Percentiles rank a stretch among this genome's conserved stretches.
Conservation (phyloP, 2,329 filamentous ascomycete species). For the Pseudogymnoascus sp. region DNA sequence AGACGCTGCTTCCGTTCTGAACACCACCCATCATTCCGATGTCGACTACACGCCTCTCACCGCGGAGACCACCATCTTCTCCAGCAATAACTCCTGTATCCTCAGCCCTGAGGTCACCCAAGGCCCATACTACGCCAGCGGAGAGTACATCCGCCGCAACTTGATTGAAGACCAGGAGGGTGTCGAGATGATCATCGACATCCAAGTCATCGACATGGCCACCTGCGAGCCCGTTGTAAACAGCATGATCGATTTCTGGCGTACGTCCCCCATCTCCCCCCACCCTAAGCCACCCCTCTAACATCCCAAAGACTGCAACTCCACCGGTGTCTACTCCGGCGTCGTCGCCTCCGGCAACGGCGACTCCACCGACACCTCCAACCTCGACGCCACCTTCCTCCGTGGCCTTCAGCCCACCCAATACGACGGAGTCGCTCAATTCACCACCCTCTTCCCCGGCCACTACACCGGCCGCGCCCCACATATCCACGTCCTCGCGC, state of each 20-base stretch:
- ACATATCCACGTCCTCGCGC: constrained; percentile 41
- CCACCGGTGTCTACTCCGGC: constrained; percentile 40
- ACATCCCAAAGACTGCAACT: constrained; percentile 27
- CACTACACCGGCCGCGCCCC: constrained; percentile 36
- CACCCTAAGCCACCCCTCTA: constrained; percentile 1
- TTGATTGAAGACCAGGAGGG: constrained; percentile 40
- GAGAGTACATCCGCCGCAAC: constrained; percentile 41
- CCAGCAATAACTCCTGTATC: constrained; percentile 37
- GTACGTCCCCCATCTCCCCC: constrained; percentile 16
- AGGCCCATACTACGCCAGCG: constrained; percentile 46
- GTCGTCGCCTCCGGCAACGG: constrained; percentile 36
- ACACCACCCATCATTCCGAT: constrained; percentile 15
- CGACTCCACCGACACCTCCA: constrained; percentile 24
- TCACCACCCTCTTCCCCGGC: constrained; percentile 35
- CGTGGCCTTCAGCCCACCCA: constrained; percentile 34
- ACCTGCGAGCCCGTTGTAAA: constrained; percentile 43
- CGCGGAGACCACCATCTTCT: constrained; percentile 31
- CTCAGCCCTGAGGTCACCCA: constrained; percentile 43
- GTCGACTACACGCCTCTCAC: constrained; percentile 28
- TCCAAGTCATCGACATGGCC: constrained; percentile 45
- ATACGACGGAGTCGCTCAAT: constrained; percentile 32
- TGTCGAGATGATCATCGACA: constrained; percentile 40
- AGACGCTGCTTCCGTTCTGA: constrained; percentile 14
- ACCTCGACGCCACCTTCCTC: constrained; percentile 25
- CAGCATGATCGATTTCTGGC: constrained; percentile 46